Evolutionary conservation across 75 land plant genomes (phyloP).

Genomic region (Adiantum capillusveneris): DNA sequence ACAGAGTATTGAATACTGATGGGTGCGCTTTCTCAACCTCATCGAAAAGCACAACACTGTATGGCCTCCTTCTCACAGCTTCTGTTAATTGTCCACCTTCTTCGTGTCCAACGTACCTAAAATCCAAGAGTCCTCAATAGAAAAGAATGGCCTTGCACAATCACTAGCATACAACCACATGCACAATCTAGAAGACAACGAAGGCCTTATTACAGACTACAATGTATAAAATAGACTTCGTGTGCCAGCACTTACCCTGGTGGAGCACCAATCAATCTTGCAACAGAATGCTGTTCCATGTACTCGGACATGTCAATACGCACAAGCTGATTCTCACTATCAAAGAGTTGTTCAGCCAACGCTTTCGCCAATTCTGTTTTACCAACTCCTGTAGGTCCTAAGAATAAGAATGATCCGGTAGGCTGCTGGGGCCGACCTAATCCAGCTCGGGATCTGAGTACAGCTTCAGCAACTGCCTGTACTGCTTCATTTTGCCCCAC

Average conservation of each 20-base stretch:
- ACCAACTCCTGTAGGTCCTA: slow-evolving; percentile 99
- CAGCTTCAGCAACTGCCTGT: slow-evolving; percentile 85
- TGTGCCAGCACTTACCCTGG: slow-evolving; percentile 60
- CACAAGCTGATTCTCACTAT: slow-evolving; percentile 81
- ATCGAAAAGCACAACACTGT: slow-evolving; percentile 90
- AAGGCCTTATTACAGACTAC: slow-evolving; percentile 15
- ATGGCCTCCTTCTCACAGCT: slow-evolving; percentile 88
- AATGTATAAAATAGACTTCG: slow-evolving; percentile 4
- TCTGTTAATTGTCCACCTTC: slow-evolving; percentile 96
- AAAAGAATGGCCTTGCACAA: too few species aligned
- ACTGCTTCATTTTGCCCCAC: slow-evolving; percentile 71
- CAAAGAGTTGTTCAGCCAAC: slow-evolving; percentile 91
- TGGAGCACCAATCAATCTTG: slow-evolving; percentile 84
- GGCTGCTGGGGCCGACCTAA: slow-evolving; percentile 88
- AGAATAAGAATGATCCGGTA: slow-evolving; percentile 84
- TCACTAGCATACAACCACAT: too few species aligned
- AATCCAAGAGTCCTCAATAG: too few species aligned
- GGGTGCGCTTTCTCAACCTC: slow-evolving; percentile 95
- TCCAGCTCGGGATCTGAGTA: slow-evolving; percentile 86
- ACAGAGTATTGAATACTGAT: slow-evolving; percentile 80
- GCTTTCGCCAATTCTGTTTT: slow-evolving; percentile 98
- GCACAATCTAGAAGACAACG: too few species aligned
- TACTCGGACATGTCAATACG: slow-evolving; percentile 87
- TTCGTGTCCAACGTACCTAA: slow-evolving; percentile 78
- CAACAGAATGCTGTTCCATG: slow-evolving; percentile 76